Evolutionary conservation across 176 grass and related monocot species (phyloP).

Genomic region (Oryza meridionalis): DNA sequence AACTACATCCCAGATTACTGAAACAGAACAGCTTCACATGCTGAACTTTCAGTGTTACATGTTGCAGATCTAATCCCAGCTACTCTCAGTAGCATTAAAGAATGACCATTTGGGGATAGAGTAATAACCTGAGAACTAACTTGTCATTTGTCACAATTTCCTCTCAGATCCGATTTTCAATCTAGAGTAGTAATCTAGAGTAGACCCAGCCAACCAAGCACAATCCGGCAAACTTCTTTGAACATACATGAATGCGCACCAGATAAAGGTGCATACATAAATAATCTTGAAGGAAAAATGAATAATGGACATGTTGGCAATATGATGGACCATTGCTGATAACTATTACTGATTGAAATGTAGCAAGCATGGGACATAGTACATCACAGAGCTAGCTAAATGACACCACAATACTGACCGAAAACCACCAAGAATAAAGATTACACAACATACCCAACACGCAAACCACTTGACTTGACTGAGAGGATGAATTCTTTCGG

Average conservation of each 20-base stretch:
- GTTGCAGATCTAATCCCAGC: neutral
- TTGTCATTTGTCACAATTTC: neutral
- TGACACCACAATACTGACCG: conserved; percentile 53
- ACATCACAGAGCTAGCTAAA: conserved; percentile 69
- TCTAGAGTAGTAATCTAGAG: neutral
- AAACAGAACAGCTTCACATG: neutral
- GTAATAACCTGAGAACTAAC: neutral
- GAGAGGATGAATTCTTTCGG: conserved; percentile 46
- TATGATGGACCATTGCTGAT: conserved; percentile 56
- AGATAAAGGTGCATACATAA: neutral
- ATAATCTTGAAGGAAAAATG: neutral
- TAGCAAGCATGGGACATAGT: conserved; percentile 48
- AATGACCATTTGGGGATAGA: neutral
- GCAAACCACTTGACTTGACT: conserved; percentile 61
- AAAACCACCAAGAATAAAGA: conserved; percentile 59
- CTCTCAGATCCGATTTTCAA: neutral
- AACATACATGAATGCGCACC: neutral
- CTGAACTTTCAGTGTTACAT: neutral
- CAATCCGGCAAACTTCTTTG: neutral
- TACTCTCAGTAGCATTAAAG: neutral
- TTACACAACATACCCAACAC: conserved; percentile 64
- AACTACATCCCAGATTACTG: neutral
- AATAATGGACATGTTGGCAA: conserved; percentile 3
- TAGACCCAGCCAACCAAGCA: neutral
- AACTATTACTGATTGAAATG: conserved; percentile 60